These are phyloP conservation scores for Hymenoscyphus fraxineus DNA, from an alignment of 2,329 filamentous ascomycete species.

Conservation along the genomic window DNA sequence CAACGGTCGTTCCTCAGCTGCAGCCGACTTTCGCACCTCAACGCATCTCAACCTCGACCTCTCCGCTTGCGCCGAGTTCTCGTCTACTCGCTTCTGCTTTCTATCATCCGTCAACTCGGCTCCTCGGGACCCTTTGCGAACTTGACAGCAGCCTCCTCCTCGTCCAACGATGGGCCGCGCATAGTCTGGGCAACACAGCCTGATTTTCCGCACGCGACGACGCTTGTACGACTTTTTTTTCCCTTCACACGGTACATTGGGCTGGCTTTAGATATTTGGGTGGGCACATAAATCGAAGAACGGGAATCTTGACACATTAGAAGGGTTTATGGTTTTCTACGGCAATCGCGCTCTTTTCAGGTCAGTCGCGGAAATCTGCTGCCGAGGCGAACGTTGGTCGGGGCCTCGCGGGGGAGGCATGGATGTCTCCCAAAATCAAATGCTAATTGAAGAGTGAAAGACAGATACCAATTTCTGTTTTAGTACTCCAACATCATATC, in stretches of 20 bases:
- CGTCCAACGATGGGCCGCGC: conserved; percentile 33
- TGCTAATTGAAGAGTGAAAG: conserved; percentile 17
- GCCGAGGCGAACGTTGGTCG: not conserved
- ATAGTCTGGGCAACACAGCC: conserved; percentile 32
- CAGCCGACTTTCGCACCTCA: not conserved
- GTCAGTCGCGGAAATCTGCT: conserved; percentile 12
- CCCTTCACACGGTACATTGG: conserved; percentile 19
- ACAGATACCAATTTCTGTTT: conserved; percentile 24
- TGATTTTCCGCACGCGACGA: conserved; percentile 25
- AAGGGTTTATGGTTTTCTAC: conserved; percentile 22
- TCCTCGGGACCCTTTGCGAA: not conserved
- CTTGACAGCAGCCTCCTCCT: conserved; percentile 13
- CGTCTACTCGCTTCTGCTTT: conserved; percentile 2
- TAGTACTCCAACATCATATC: conserved; percentile 8
- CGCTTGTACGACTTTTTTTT: conserved; percentile 26
- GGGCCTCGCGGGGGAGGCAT: not conserved
- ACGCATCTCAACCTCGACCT: not conserved
- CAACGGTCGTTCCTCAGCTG: conserved; percentile 6
- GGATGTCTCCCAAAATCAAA: conserved; percentile 11
- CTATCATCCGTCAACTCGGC: not conserved
- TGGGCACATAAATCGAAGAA: conserved; percentile 21
- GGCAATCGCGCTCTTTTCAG: conserved; percentile 23
- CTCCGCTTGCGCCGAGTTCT: conserved; percentile 20
- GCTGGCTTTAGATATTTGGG: conserved; percentile 24
- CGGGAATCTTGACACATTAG: conserved; percentile 14